Percentiles rank a stretch among this genome's conserved stretches.
phyloP scores from a whole-genome alignment of 139 green algal genomes.

The Pleodorina starrii region DNA sequence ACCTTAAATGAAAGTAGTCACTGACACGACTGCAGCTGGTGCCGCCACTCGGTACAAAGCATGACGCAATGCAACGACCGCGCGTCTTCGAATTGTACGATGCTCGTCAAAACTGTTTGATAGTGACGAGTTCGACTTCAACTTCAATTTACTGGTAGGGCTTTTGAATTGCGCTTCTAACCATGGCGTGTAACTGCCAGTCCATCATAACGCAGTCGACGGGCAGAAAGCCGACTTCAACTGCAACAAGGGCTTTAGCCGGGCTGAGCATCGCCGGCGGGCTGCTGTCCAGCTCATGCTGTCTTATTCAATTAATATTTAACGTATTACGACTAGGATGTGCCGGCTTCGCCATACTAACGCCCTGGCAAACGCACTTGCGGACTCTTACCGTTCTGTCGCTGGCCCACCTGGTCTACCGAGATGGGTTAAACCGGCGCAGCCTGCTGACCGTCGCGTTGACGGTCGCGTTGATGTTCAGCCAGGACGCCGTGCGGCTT shows the following conservation, averaged over 20 bases:
- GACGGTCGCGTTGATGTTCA: constrained; percentile 14
- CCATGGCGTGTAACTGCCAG: too few species aligned
- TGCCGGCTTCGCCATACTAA: constrained; percentile 48
- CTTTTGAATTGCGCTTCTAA: too few species aligned
- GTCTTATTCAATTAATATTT: constrained; percentile 49
- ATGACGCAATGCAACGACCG: constrained; percentile 1
- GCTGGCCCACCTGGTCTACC: constrained; percentile 24
- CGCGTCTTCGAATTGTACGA: constrained; percentile 7
- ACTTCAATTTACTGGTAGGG: too few species aligned
- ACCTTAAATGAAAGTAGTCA: neutral
- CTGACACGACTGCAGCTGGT: neutral
- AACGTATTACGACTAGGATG: constrained; percentile 46
- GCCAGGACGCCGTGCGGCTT: constrained; percentile 26
- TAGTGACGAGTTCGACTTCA: too few species aligned
- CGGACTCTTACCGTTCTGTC: neutral
- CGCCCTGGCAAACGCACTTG: constrained; percentile 20
- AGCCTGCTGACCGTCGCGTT: constrained; percentile 26
- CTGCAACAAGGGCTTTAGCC: neutral
- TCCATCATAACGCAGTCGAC: too few species aligned
- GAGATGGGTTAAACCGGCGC: constrained; percentile 31
- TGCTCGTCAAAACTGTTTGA: neutral
- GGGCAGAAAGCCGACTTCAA: too few species aligned
- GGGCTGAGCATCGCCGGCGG: neutral
- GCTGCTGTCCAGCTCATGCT: constrained; percentile 36
- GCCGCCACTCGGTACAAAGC: neutral